Evolutionary conservation across 768 basidiomycete genomes (phyloP), one percentile per base, ranked within the genome.

Genomic region (Rhodotorula paludigena): DNA sequence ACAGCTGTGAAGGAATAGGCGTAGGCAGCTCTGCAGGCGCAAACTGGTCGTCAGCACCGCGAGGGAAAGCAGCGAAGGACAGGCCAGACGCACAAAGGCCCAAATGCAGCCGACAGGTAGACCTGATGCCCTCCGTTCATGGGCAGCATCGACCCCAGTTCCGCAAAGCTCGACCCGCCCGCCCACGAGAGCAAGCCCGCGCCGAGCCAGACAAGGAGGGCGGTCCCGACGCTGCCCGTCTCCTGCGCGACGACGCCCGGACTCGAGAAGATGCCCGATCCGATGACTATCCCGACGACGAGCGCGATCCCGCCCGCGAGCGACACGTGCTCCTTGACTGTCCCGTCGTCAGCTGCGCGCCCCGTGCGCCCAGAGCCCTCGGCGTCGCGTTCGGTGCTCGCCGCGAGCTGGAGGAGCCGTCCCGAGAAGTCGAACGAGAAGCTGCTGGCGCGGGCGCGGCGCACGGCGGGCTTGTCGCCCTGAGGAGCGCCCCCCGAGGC

Each of bases 1-100:
- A 94, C 90, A 3, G 93, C 88, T 21, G 91, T 92, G 91, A 92
- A 99, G 23, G 92, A 87, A 79, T 90, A 99, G 16, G 96, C 83
- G 77, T 91, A 99, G 14, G 48, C 44, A 41, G 42, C 51, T 8
- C 47, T 44, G 35, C 35, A 42, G 1, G n/a, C 2, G 6, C 3
- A 2, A 25, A 8, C 15, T 3, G 18, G 25, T 12, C 21, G 44
- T 45, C 44, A 45, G 44, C 23, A 25, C 21, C 23, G 21, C 44
- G 6, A 5, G 2, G 36, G 28, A 2, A 36, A 30, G 15, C 90
- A 90, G 94, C 28, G 90, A 86, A 33, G 79, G 89, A 96, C 11
- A n/a, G 94, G 82, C 77, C 89, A 94, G 12, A 91, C 91, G 7
- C 41, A 61, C 45, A 65, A 10, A 0, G 64, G 54, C 1, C 79